Conservation (phyloP, 495 filamentous ascomycete species). For the Penicillium lividum region DNA sequence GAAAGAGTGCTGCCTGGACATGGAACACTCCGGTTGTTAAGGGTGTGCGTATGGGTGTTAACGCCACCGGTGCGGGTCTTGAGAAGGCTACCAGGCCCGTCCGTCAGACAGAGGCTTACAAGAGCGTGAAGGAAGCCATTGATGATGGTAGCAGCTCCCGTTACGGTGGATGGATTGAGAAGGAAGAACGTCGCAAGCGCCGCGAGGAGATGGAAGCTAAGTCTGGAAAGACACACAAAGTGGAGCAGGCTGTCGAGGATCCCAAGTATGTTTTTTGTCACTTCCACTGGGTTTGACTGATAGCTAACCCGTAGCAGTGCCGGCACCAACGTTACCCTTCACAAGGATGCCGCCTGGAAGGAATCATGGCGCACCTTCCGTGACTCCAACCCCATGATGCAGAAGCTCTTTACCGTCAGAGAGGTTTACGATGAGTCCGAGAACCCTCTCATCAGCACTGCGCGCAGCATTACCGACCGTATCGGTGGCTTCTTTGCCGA, state of each 20-base stretch:
- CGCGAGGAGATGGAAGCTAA: conserved; percentile 67
- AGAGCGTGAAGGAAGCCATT: conserved; percentile 91
- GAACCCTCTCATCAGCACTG: conserved; percentile 90
- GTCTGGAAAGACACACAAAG: conserved; percentile 41
- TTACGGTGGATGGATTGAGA: conserved; percentile 95
- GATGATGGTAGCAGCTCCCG: conserved; percentile 95
- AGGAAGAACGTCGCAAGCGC: conserved; percentile 81
- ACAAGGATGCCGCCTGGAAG: conserved; percentile 96
- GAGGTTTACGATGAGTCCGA: conserved; percentile 90
- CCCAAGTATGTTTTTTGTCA: conserved; percentile 67
- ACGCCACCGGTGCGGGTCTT: conserved; percentile 77
- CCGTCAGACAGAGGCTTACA: conserved; percentile 89
- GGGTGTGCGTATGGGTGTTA: conserved; percentile 84
- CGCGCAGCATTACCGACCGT: conserved; percentile 88
- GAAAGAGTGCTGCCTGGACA: conserved; percentile 89
- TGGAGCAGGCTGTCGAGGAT: conserved; percentile 71
- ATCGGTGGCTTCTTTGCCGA: conserved; percentile 96
- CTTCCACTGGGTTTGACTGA: neutral
- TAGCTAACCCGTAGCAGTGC: conserved; percentile 60
- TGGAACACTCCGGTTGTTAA: conserved; percentile 95
- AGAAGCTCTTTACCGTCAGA: conserved; percentile 81
- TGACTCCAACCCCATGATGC: conserved; percentile 84
- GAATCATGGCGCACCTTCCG: conserved; percentile 93
- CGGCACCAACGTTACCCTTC: conserved; percentile 88
- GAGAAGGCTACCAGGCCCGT: conserved; percentile 94